A percentile compares a stretch with the other conserved stretches of the same genome.
phyloP scores from a whole-genome alignment of 441 rosid genomes.

The Populus hybrid region DNA sequence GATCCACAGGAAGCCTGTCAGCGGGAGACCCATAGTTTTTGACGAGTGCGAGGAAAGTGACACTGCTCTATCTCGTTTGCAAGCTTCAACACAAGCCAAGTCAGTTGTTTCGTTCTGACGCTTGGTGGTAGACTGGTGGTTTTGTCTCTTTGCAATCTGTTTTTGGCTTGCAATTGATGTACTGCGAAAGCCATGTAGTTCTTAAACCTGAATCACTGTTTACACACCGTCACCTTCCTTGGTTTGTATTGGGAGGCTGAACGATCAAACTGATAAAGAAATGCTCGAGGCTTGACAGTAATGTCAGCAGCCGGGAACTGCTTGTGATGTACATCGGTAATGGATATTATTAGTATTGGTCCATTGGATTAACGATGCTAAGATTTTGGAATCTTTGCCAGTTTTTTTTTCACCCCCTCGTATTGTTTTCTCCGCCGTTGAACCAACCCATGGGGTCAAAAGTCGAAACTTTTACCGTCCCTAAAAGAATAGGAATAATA shows the following conservation, averaged over 20 bases:
- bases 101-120: slow-evolving; percentile 57
- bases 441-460: background rate
- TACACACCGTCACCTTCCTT: background rate
- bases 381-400: background rate
- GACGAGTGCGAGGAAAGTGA: slow-evolving; percentile 60
- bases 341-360: background rate
- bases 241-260: background rate
- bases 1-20: slow-evolving; percentile 44
- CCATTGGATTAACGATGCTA: background rate
- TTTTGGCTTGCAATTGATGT: slow-evolving; percentile 10
- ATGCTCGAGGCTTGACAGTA: background rate
- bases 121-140: background rate
- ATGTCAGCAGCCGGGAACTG: background rate
- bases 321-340: background rate
- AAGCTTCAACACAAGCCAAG: slow-evolving; percentile 44
- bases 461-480: background rate
- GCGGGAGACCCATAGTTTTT: slow-evolving; percentile 30
- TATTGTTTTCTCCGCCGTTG: background rate
- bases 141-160: background rate
- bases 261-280: background rate
- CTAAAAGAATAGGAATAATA: too few species aligned
- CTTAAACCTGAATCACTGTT: background rate
- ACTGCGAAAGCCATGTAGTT: slow-evolving; percentile 8
- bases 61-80: slow-evolving; percentile 53
- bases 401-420: too few species aligned